These are phyloP conservation scores for Xanthoconium separans DNA, from an alignment of 1,284 basidiomycete genomes.

Conservation along the genomic window DNA sequence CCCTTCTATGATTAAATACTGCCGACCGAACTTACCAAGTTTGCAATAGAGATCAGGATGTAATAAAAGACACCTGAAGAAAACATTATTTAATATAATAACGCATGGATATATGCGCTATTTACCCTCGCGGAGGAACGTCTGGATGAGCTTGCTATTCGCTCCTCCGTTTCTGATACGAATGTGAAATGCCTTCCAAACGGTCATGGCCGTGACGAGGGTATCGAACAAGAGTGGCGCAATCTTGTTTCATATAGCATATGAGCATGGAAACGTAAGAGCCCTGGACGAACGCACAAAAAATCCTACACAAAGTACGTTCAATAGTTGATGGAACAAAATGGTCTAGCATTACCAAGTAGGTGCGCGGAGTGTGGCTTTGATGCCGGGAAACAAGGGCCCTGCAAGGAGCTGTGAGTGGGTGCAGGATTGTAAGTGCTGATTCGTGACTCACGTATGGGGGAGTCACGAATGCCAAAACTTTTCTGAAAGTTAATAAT, in stretches of 20 bases:
- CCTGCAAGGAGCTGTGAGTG: conserved; percentile 36
- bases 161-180: conserved; percentile 71
- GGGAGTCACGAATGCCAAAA: conserved; percentile 64
- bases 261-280: background rate
- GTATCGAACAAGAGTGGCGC: conserved; percentile 78
- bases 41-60: conserved; percentile 76
- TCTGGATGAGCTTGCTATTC: conserved; percentile 75
- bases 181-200: conserved; percentile 70
- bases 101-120: conserved; percentile 7
- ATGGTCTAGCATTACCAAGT: conserved; percentile 48
- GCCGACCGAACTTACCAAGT: conserved; percentile 43
- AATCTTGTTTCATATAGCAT: conserved; percentile 44
- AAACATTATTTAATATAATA: conserved; percentile 5
- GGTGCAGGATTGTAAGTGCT: background rate
- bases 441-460: conserved; percentile 47
- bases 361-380: conserved; percentile 77
- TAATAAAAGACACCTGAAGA: conserved; percentile 73
- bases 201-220: conserved; percentile 72
- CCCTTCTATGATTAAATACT: background rate
- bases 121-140: conserved; percentile 75
- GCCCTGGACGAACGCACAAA: conserved; percentile 48
- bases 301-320: conserved; percentile 47
- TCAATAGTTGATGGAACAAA: conserved; percentile 12
- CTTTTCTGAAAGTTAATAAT: conserved; percentile 37
- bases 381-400: conserved; percentile 74